Evolutionary conservation across 2,329 filamentous ascomycete species (phyloP).

Genomic region (Macrophomina pseudophaseolina): DNA sequence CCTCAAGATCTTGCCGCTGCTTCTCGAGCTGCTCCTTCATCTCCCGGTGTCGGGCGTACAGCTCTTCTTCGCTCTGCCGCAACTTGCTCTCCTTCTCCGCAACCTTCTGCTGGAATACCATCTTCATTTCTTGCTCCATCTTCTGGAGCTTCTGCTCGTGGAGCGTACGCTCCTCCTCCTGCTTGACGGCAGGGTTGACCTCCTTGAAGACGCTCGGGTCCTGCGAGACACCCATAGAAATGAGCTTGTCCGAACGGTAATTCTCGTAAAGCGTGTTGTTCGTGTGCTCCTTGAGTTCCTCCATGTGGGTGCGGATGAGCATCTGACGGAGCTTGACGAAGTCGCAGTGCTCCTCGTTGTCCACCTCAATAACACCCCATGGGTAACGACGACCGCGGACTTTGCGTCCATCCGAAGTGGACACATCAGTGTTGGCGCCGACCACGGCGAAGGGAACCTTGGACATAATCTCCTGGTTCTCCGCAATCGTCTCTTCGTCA

Average conservation of each 20-base stretch:
- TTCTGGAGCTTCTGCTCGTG: constrained; percentile 99
- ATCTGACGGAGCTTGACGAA: constrained; percentile 99
- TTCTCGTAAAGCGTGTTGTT: constrained; percentile 99
- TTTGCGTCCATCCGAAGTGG: constrained; percentile 88
- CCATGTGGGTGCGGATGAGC: constrained; percentile 99
- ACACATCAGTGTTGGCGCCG: constrained; percentile 93
- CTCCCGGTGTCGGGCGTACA: constrained; percentile 96
- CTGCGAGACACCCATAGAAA: constrained; percentile 96
- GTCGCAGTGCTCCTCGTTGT: constrained; percentile 99
- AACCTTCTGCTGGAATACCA: constrained; percentile 99
- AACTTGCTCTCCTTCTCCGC: constrained; percentile 99
- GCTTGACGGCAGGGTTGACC: constrained; percentile 99
- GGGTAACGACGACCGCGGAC: constrained; percentile 96
- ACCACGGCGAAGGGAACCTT: constrained; percentile 99
- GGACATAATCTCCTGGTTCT: constrained; percentile 99
- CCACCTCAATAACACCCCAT: constrained; percentile 98
- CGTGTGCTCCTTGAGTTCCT: constrained; percentile 99
- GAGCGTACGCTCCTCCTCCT: constrained; percentile 96
- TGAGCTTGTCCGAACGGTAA: constrained; percentile 99
- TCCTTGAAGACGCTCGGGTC: constrained; percentile 99
- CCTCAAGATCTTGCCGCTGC: constrained; percentile 92
- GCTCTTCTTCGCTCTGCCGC: constrained; percentile 98
- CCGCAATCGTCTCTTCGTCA: constrained; percentile 98
- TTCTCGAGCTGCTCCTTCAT: constrained; percentile 99
- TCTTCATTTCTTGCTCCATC: constrained; percentile 99